Conservation (phyloP, 2,329 filamentous ascomycete species). For the Colletotrichum magnum region DNA sequence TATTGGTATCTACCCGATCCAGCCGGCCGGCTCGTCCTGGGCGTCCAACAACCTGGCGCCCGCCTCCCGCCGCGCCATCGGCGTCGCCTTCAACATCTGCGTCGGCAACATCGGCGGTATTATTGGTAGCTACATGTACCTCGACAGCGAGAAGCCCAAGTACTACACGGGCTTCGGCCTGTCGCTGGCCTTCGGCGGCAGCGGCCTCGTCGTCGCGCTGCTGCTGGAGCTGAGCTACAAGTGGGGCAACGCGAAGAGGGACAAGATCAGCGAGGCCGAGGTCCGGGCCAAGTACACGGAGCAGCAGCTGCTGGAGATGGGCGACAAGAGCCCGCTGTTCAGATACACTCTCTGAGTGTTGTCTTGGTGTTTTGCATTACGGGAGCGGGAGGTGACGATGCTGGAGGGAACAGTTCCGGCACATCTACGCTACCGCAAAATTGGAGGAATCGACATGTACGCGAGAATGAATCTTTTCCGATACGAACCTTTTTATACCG, state of each 20-base stretch:
- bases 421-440: background rate
- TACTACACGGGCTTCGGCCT: slow-evolving; percentile 54
- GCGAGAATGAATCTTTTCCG: slow-evolving; percentile 6
- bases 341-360: slow-evolving; percentile 37
- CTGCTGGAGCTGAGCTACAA: slow-evolving; percentile 49
- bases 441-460: background rate
- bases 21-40: slow-evolving; percentile 76
- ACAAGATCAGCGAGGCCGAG: slow-evolving; percentile 45
- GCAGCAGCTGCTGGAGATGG: slow-evolving; percentile 41
- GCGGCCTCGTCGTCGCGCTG: slow-evolving; percentile 48
- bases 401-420: background rate
- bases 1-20: slow-evolving; percentile 78
- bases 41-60: slow-evolving; percentile 75
- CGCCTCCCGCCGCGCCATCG: slow-evolving; percentile 52
- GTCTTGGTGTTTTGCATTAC: background rate
- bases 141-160: slow-evolving; percentile 50
- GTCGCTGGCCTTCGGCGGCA: slow-evolving; percentile 48
- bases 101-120: slow-evolving; percentile 58
- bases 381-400: background rate
- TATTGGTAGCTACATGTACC: slow-evolving; percentile 56
- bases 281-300: slow-evolving; percentile 41
- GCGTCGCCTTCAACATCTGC: slow-evolving; percentile 54
- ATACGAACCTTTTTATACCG: background rate
- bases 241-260: slow-evolving; percentile 46
- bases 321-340: slow-evolving; percentile 43